phyloP scores from a whole-genome alignment of 2,329 filamentous ascomycete genomes.

The Graphilbum fragrans region DNA sequence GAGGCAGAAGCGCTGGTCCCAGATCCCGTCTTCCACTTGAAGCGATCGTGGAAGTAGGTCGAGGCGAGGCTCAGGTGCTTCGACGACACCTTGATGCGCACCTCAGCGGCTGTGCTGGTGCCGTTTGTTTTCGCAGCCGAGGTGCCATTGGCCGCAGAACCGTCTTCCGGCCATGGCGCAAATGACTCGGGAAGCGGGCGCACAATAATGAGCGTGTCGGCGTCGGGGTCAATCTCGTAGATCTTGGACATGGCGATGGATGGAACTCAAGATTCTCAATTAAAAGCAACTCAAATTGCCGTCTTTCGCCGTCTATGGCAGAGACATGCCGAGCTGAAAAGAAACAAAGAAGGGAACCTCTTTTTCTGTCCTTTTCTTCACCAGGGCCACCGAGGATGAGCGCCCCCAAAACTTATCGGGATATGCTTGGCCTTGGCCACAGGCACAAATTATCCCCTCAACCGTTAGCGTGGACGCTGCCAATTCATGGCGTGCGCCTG shows the following conservation, averaged over 20 bases:
- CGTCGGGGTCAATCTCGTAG: conserved; percentile 22
- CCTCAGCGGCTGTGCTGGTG: conserved; percentile 7
- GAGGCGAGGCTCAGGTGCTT: conserved; percentile 24
- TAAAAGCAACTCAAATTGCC: neutral
- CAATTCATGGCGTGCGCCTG: neutral
- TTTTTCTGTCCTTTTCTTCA: no score
- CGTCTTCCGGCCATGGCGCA: conserved; percentile 11
- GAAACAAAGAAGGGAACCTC: no score
- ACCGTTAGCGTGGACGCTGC: neutral
- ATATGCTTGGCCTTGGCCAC: neutral
- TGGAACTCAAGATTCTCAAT: neutral
- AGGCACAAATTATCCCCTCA: no score
- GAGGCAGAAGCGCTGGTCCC: neutral
- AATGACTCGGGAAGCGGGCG: conserved; percentile 11
- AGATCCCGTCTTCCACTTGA: conserved; percentile 8
- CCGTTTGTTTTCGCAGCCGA: neutral
- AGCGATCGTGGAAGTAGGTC: conserved; percentile 14
- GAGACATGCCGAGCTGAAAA: no score
- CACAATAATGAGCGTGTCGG: conserved; percentile 20
- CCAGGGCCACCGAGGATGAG: no score
- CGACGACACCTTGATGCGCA: conserved; percentile 23
- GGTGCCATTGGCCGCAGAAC: conserved; percentile 1
- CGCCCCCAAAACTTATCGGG: no score
- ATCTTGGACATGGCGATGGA: conserved; percentile 15
- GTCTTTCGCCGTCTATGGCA: no score